Evolutionary conservation across 345 rosid species (phyloP), one percentile per base, ranked within the genome.

Genomic region (Populus deltoides): DNA sequence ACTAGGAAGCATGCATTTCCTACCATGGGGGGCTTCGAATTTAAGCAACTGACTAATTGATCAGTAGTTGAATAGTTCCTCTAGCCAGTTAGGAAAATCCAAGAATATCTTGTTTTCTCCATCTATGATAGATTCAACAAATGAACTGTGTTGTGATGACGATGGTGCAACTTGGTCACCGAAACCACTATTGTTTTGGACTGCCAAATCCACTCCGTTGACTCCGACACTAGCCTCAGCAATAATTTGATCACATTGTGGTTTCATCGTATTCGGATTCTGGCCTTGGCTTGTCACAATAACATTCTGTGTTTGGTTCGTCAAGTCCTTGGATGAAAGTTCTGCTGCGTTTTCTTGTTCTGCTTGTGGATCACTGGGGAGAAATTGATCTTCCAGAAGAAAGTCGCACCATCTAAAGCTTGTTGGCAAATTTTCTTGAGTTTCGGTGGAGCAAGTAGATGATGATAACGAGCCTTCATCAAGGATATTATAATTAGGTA

Each of bases 381-480:
- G 75, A 43, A 80, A 61, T 1, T 81, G 81, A 49, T 89, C 93
- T 35, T 92, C 97, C 22, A 95, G 87, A 79, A 93, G 97, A 77
- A 93, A 92, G 81, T 95, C 96, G 1, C 88, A 84, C 99, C 99
- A 95, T 8, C 89, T 85, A 83, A 89, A 93, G 77, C 63, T 81
- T 24, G 75, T 68, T 39, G 81, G 72, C 0, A 86, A 71, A 65
- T 68, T 81, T 77, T 85, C 90, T 65, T 85, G 87, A 33, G 85
- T 87, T 31, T 89, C 89, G 43, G 90, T 79, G 27, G 97, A 91
- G 80, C 88, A 86, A 24, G 91, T 80, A 5, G 97, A 86, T 61
- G 87, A 77, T 4, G 86, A 74, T 3, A 75, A 81, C 41, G 92
- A 76, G 77, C 61, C 80, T 62, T 77, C 83, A 36, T 86, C 71